Evolutionary conservation across 2,329 filamentous ascomycete genomes (phyloP), one percentile per base, ranked within the genome.

Genomic region (Aspergillus transmontanensis): DNA sequence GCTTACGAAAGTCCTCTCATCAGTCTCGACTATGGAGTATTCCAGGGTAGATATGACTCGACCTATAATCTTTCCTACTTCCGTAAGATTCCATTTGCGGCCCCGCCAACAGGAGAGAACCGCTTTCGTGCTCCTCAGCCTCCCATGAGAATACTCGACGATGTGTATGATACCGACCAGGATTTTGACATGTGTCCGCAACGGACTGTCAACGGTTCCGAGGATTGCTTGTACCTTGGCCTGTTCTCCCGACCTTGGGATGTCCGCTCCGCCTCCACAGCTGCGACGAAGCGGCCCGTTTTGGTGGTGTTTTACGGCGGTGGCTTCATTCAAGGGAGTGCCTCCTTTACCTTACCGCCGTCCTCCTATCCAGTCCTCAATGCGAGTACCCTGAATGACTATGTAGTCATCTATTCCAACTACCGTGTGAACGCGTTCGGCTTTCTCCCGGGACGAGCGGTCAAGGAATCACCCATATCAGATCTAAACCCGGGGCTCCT

Each of bases 191-290:
- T 85, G 81, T 89, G 86, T 68, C 82, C 84, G 4, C 86, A 87
- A 73, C 79, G 85, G 67, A 85, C 83, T 0, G 84, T 84, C 12
- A 85, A 85, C 50, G 83, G 83, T 14, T 81, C 81, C 26, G 87
- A 89, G 76, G 86, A 89, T 69, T 89, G 87, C 66, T 77, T 89
- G 16, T 88, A 87, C 64, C 80, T 89, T 2, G 85, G 85, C 12
- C 76, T 89, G 0, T 89, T 87, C 74, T 82, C 84, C 5, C 81
- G 86, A 0, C 87, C 86, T 3, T 89, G 86, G 86, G 76, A 71
- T 0, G 26, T 60, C 1, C 71, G 71, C 1, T 36, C 34, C 32
- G 32, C 4, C 34, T 70, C 43, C 3, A 28, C 41, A 50, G 26
- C 16, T 19, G 30, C 46, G 12, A 9, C 14, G 6, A n/a, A 60